These are phyloP conservation scores for Psilocybe mexicana DNA, from an alignment of 1,284 basidiomycete species.

Conservation along the genomic window DNA sequence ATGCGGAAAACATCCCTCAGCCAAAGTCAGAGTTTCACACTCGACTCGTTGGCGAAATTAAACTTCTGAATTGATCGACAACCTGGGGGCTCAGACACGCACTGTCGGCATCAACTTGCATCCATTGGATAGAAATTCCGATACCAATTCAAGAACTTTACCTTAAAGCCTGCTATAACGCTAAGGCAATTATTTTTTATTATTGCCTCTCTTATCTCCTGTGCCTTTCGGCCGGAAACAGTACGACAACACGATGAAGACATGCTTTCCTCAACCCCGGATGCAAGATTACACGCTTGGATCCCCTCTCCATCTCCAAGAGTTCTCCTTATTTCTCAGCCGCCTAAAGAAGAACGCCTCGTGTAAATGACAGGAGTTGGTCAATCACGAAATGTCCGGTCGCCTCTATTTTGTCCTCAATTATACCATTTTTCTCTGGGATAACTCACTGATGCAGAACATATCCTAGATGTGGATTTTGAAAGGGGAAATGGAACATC, in stretches of 20 bases:
- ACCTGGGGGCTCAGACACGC: conserved; percentile 17
- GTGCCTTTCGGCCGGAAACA: conserved; percentile 55
- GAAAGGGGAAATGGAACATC: conserved; percentile 26
- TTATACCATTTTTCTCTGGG: conserved; percentile 20
- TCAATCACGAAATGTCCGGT: conserved; percentile 21
- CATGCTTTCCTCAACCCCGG: conserved; percentile 69
- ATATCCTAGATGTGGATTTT: conserved; percentile 12
- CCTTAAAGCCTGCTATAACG: conserved; percentile 17
- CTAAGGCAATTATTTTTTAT: conserved; percentile 23
- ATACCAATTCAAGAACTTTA: conserved; percentile 14
- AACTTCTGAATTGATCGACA: conserved; percentile 31
- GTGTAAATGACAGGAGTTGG: conserved; percentile 31
- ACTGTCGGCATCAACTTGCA: conserved; percentile 12
- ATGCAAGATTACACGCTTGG: conserved; percentile 56
- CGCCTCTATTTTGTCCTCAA: conserved; percentile 13
- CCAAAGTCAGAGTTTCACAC: conserved; percentile 9
- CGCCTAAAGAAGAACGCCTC: conserved; percentile 55
- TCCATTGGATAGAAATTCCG: conserved; percentile 16
- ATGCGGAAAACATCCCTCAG: conserved; percentile 10
- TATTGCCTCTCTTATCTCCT: conserved; percentile 45
- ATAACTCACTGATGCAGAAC: conserved; percentile 19
- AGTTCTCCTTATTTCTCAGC: conserved; percentile 50
- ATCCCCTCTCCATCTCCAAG: conserved; percentile 38
- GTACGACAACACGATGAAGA: conserved; percentile 58
- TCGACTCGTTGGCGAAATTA: conserved; percentile 30